A percentile compares a stretch with the other conserved stretches of the same genome.
These are phyloP conservation scores for Papilionanthe hybrid DNA, from an alignment of 116 monocot genomes.

Conservation along the genomic window DNA sequence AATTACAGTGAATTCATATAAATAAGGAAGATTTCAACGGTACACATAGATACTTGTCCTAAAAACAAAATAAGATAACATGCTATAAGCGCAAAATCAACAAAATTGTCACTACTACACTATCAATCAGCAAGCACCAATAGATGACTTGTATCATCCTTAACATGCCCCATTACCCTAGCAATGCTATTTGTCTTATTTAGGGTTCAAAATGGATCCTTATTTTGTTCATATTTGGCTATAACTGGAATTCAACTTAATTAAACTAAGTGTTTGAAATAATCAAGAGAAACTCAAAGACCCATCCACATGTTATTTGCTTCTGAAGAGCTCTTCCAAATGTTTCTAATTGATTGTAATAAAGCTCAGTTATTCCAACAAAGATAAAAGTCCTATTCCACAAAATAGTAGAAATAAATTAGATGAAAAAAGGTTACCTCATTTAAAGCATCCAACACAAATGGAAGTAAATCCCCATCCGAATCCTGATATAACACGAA, in stretches of 20 bases:
- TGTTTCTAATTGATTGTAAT: conserved; percentile 1
- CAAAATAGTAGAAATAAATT: not conserved
- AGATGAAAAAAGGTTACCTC: conserved; percentile 48
- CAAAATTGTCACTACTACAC: not conserved
- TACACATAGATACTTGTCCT: not conserved
- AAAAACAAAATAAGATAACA: not conserved
- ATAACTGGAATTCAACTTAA: no score
- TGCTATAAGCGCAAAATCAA: not conserved
- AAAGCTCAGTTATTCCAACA: not conserved
- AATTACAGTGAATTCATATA: not conserved
- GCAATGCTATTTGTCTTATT: no score
- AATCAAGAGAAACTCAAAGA: not conserved
- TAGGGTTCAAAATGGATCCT: no score
- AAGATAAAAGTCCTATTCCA: not conserved
- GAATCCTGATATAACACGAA: conserved; percentile 59
- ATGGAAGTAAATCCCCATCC: conserved; percentile 79
- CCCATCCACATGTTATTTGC: not conserved
- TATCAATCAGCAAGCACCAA: not conserved
- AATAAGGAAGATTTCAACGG: not conserved
- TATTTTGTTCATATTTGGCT: no score
- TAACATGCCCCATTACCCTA: not conserved
- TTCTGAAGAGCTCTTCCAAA: conserved; percentile 1
- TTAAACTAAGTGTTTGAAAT: not conserved
- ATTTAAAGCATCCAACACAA: conserved; percentile 90
- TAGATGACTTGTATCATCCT: not conserved